These are phyloP conservation scores for Fusarium subglutinans DNA, from an alignment of 2,329 filamentous ascomycete species.

Conservation along the genomic window DNA sequence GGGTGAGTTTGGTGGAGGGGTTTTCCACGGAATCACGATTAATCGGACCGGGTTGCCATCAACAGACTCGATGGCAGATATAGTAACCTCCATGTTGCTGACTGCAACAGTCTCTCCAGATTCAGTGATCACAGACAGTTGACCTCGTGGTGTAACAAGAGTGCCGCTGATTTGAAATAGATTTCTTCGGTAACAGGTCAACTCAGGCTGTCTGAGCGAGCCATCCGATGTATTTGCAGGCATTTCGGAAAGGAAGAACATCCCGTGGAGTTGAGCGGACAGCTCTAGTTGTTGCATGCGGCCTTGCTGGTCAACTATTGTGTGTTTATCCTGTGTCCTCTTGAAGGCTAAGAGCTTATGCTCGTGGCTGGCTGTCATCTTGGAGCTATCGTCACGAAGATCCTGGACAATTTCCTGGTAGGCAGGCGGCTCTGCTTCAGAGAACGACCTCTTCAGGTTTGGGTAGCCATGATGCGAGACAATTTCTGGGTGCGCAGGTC, in stretches of 20 bases:
- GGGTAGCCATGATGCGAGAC: slow-evolving; percentile 62
- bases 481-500: slow-evolving; percentile 59
- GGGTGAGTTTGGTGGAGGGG: slow-evolving; percentile 81
- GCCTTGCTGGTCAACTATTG: slow-evolving; percentile 67
- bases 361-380: slow-evolving; percentile 67
- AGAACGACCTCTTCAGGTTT: slow-evolving; percentile 66
- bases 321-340: slow-evolving; percentile 66
- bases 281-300: slow-evolving; percentile 70
- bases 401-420: slow-evolving; percentile 71
- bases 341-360: slow-evolving; percentile 70
- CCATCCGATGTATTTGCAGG: slow-evolving; percentile 70
- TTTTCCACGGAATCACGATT: slow-evolving; percentile 98
- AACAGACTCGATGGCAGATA: slow-evolving; percentile 93
- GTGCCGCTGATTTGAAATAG: slow-evolving; percentile 95
- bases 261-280: slow-evolving; percentile 81
- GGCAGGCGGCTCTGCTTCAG: slow-evolving; percentile 63
- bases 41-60: slow-evolving; percentile 92
- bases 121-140: slow-evolving; percentile 84
- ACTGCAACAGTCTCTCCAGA: slow-evolving; percentile 86
- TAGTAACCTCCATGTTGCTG: slow-evolving; percentile 82
- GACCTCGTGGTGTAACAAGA: slow-evolving; percentile 79
- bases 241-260: slow-evolving; percentile 89
- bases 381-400: slow-evolving; percentile 65
- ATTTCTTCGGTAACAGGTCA: slow-evolving; percentile 96
- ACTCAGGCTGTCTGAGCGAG: slow-evolving; percentile 73